A percentile compares a stretch with the other conserved stretches of the same genome.
phyloP scores from a whole-genome alignment of 2,329 filamentous ascomycete species.

The Cordyceps farinosa region DNA sequence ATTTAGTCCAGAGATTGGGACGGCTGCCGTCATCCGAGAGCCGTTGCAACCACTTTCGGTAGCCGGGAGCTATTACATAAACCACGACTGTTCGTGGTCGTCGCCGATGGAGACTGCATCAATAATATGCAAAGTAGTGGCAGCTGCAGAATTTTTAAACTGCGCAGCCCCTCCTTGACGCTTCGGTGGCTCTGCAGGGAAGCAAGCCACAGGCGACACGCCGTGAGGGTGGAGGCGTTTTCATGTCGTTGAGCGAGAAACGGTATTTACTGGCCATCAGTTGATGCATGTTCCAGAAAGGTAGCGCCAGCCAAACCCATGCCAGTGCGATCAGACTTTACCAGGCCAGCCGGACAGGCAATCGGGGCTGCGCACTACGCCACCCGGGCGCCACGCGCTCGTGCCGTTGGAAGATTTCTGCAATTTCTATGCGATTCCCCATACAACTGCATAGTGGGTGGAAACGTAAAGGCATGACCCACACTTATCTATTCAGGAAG shows the following conservation, averaged over 20 bases:
- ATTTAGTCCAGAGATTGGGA: not conserved
- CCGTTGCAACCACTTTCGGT: not conserved
- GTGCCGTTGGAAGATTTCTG: not conserved
- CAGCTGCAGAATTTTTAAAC: not conserved
- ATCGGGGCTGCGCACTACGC: not conserved
- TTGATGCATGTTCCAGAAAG: slow-evolving; percentile 6
- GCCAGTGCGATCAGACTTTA: not conserved
- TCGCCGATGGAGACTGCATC: not conserved
- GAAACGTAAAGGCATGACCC: not conserved
- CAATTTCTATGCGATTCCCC: not conserved
- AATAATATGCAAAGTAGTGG: slow-evolving; percentile 12
- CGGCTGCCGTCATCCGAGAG: not conserved
- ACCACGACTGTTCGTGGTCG: not conserved
- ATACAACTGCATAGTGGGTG: not conserved
- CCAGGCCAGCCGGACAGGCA: not conserved
- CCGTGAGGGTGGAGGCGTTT: not conserved
- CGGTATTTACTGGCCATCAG: not conserved
- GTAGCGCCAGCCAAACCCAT: not conserved
- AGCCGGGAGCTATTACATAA: not conserved
- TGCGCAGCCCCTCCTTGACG: not conserved
- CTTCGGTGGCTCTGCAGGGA: not conserved
- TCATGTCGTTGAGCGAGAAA: not conserved
- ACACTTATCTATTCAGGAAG: not conserved
- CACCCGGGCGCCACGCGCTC: not conserved
- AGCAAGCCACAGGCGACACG: not conserved